Evolutionary conservation across 2,329 filamentous ascomycete genomes (phyloP).

Genomic region (Phialophora chinensis): DNA sequence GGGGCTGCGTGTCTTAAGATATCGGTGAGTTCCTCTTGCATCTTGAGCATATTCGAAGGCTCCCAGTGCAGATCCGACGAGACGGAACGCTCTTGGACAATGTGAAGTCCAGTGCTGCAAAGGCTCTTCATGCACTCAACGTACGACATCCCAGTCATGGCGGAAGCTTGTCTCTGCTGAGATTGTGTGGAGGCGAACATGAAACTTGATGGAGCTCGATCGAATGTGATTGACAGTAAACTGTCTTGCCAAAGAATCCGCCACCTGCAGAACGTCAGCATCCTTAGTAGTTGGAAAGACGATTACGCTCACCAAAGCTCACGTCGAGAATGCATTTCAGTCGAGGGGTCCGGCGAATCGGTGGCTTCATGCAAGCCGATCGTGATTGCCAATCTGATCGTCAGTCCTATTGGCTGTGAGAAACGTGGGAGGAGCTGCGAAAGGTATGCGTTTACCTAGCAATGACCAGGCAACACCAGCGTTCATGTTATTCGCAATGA

Average conservation of each 20-base stretch:
- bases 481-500: constrained; percentile 67
- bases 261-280: constrained; percentile 37
- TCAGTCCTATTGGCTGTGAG: constrained; percentile 41
- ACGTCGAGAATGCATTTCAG: constrained; percentile 61
- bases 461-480: constrained; percentile 67
- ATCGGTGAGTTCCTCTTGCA: constrained; percentile 61
- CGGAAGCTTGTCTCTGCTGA: constrained; percentile 37
- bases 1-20: constrained; percentile 63
- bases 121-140: constrained; percentile 43
- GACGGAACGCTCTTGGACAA: constrained; percentile 54
- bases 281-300: not conserved
- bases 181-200: constrained; percentile 6
- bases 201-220: constrained; percentile 43
- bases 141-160: constrained; percentile 38
- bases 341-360: constrained; percentile 1
- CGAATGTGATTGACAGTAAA: constrained; percentile 45
- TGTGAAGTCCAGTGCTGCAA: constrained; percentile 41
- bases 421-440: constrained; percentile 34
- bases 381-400: constrained; percentile 44
- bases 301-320: constrained; percentile 60
- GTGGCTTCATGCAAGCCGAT: constrained; percentile 42
- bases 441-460: constrained; percentile 48
- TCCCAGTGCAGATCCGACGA: constrained; percentile 57
- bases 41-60: constrained; percentile 59
- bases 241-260: constrained; percentile 47